Conservation (phyloP, 805 yeast species). For the Nakazawaea pomicola region DNA sequence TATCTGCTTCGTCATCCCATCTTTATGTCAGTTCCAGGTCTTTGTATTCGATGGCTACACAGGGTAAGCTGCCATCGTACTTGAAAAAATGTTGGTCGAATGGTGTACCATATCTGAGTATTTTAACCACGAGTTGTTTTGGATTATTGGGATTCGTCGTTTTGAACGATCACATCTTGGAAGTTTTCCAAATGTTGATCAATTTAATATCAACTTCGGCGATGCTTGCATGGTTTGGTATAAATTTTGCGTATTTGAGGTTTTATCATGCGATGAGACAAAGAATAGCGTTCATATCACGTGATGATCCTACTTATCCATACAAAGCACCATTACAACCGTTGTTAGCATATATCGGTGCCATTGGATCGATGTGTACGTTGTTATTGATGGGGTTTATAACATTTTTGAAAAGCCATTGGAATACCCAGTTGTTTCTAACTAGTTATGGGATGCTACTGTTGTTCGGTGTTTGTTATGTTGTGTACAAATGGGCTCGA, state of each 20-base stretch:
- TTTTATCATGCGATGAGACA: slow-evolving; percentile 49
- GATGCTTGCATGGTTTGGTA: slow-evolving; percentile 71
- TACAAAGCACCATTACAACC: slow-evolving; percentile 55
- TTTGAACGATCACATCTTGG: slow-evolving; percentile 50
- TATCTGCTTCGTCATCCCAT: slow-evolving; percentile 54
- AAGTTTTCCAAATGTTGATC: slow-evolving; percentile 61
- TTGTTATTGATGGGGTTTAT: slow-evolving; percentile 47
- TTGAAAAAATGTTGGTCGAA: slow-evolving; percentile 53
- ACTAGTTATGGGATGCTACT: slow-evolving; percentile 51
- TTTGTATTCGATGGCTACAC: slow-evolving; percentile 47
- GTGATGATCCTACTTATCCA: slow-evolving; percentile 52
- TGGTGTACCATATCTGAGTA: slow-evolving; percentile 75
- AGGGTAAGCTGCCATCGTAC: slow-evolving; percentile 55
- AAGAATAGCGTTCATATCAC: slow-evolving; percentile 49
- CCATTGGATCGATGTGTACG: slow-evolving; percentile 35
- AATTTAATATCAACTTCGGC: slow-evolving; percentile 72
- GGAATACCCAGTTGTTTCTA: slow-evolving; percentile 47
- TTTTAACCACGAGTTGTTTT: slow-evolving; percentile 55
- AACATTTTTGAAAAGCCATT: slow-evolving; percentile 41
- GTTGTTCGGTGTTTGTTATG: slow-evolving; percentile 37
- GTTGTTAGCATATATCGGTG: slow-evolving; percentile 44
- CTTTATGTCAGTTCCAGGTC: slow-evolving; percentile 60
- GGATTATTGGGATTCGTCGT: slow-evolving; percentile 59
- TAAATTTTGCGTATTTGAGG: slow-evolving; percentile 51
- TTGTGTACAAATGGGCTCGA: slow-evolving; percentile 48